phyloP scores from a whole-genome alignment of 306 rosid genomes.

The Alnus rubra region DNA sequence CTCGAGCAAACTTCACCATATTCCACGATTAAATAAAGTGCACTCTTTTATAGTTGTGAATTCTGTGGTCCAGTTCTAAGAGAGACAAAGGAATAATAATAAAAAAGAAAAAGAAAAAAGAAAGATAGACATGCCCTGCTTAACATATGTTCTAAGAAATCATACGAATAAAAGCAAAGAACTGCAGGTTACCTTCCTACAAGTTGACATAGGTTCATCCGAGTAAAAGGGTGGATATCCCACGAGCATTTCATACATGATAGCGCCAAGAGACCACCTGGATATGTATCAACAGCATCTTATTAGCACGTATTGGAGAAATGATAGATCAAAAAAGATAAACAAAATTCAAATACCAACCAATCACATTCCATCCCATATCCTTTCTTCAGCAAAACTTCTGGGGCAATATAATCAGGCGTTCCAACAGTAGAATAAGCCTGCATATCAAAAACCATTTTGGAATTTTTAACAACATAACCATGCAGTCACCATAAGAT shows the following conservation, averaged over 20 bases:
- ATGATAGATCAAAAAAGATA: conserved; percentile 12
- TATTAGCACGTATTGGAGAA: conserved; percentile 28
- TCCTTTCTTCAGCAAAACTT: conserved; percentile 96
- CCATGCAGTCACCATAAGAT: conserved; percentile 5
- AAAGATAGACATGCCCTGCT: not conserved
- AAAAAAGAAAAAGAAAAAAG: not conserved
- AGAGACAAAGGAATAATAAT: not conserved
- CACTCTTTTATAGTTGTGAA: not conserved
- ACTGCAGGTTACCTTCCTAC: conserved; percentile 78
- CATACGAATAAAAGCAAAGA: conserved; percentile 2
- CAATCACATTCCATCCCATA: conserved; percentile 99
- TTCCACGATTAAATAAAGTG: not conserved
- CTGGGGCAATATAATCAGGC: conserved; percentile 98
- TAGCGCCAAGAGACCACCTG: conserved; percentile 99
- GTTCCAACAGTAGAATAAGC: conserved; percentile 99
- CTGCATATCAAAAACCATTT: conserved; percentile 46
- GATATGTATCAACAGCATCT: conserved; percentile 32
- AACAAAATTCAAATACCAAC: conserved; percentile 42
- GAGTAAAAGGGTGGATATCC: conserved; percentile 98
- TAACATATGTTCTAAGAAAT: conserved; percentile 14
- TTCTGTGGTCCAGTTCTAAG: not conserved
- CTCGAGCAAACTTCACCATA: not conserved
- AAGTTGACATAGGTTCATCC: conserved; percentile 96
- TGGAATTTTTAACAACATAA: conserved; percentile 7
- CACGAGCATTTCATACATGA: conserved; percentile 99